Conservation (phyloP, 108 stramenopile genomes). For the Mediolabrus comicus region DNA sequence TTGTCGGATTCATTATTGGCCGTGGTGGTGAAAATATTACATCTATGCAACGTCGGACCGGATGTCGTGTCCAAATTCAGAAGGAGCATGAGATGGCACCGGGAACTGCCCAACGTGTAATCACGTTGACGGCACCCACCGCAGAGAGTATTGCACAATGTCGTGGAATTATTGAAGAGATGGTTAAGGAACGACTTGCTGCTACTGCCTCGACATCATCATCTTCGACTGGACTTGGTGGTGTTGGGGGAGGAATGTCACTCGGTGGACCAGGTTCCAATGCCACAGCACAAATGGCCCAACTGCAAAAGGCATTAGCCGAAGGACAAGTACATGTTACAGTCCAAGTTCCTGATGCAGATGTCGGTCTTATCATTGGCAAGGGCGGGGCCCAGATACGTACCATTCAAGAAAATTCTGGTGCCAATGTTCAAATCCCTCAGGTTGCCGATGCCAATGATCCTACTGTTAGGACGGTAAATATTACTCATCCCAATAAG, state of each 20-base stretch:
- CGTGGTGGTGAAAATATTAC: slow-evolving; percentile 86
- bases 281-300: slow-evolving; percentile 49
- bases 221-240: not conserved
- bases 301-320: slow-evolving; percentile 69
- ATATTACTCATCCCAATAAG: slow-evolving; percentile 78
- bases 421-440: slow-evolving; percentile 93
- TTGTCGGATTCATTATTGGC: slow-evolving; percentile 88
- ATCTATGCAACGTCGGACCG: slow-evolving; percentile 37
- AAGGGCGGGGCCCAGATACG: slow-evolving; percentile 93
- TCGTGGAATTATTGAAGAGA: slow-evolving; percentile 74
- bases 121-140: slow-evolving; percentile 78
- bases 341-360: slow-evolving; percentile 82
- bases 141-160: slow-evolving; percentile 72
- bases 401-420: slow-evolving; percentile 87
- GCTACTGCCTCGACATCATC: slow-evolving; percentile 30
- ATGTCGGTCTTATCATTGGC: slow-evolving; percentile 97
- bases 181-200: slow-evolving; percentile 72
- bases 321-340: slow-evolving; percentile 74
- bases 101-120: slow-evolving; percentile 74
- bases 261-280: slow-evolving; percentile 29
- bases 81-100: slow-evolving; percentile 81
- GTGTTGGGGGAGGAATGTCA: not conserved
- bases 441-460: slow-evolving; percentile 73
- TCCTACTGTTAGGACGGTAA: slow-evolving; percentile 64
- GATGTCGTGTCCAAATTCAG: slow-evolving; percentile 34